Evolutionary conservation across 2,329 filamentous ascomycete genomes (phyloP), one percentile per base, ranked within the genome.

Genomic region (Xylariaceae sp.): DNA sequence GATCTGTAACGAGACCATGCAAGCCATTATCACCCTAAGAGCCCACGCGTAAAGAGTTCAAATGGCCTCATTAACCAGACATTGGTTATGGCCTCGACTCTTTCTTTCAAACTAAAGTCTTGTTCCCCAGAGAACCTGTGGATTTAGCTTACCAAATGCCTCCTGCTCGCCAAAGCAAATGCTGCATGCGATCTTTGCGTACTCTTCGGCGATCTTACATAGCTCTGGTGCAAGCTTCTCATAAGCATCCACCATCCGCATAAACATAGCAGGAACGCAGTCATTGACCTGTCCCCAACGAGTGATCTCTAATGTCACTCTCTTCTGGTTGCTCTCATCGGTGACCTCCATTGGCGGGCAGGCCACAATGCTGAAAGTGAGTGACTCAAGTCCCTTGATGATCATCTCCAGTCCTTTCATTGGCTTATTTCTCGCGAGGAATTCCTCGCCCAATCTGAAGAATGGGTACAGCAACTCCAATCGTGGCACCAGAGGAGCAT

Each of bases 161-260:
- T 50, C 48, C 6, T 43, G 43, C 41, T 63, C 59, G 4, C 60
- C 62, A 11, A 47, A 41, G 4, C 37, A 31, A 9, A 64, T 58
- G 9, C 44, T 48, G 38, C 61, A 62, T 1, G 45, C 41, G 8
- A 47, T 47, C 1, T 37, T 34, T 1, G 51, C 50, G 32, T 59
- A 61, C 2, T 32, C 9, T 28, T 45, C 51, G 6, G 40, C 48
- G 6, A 39, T 31, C 9, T 32, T 17, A 19, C 49, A 53, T 9
- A 60, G 36, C 34, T 54, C 48, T 9, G 59, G 56, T 1, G 51
- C 49, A 9, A 58, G 30, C 2, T 4, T 8, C 18, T 38, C 18
- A 43, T 54, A 62, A 2, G 44, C 47, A 3, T 24, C n/a, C 16
- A 34, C 38, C 16, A 59, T 43, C 0, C 26, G 13, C 3, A 47